phyloP scores from a whole-genome alignment of 148 eudicot genomes.

The Camellia japonica region DNA sequence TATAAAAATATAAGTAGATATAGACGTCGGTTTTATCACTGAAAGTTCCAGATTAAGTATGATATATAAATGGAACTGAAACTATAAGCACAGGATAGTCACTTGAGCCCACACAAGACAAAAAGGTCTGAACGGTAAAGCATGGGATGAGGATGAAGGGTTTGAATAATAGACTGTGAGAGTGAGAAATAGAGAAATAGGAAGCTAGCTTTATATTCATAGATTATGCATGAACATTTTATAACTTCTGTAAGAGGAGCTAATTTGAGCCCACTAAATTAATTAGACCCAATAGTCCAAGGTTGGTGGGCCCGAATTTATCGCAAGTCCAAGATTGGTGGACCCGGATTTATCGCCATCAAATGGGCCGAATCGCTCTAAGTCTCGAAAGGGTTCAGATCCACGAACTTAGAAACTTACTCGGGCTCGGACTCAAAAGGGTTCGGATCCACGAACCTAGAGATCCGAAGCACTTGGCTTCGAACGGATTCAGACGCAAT shows the following conservation, averaged over 20 bases:
- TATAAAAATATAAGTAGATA: not conserved
- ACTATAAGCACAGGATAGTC: not conserved
- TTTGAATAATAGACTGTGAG: not conserved
- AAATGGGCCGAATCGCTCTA: too few species aligned
- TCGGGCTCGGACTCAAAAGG: too few species aligned
- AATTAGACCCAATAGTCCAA: too few species aligned
- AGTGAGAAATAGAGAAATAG: not conserved
- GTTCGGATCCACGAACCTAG: too few species aligned
- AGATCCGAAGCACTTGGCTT: too few species aligned
- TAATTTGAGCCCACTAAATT: too few species aligned
- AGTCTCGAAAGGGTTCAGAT: too few species aligned
- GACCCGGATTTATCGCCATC: too few species aligned
- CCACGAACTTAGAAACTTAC: too few species aligned
- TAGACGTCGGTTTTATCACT: not conserved
- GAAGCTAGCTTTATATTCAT: not conserved
- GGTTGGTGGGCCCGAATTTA: too few species aligned
- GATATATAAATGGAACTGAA: not conserved
- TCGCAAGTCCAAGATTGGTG: too few species aligned
- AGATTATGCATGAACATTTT: not conserved
- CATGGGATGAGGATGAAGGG: not conserved
- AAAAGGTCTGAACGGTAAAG: not conserved
- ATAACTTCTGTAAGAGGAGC: not conserved
- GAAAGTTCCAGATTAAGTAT: not conserved
- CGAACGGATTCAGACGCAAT: too few species aligned
- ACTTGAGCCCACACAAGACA: not conserved